These are phyloP conservation scores for Cladosporium sp. DNA, from an alignment of 2,329 filamentous ascomycete genomes.

Conservation along the genomic window DNA sequence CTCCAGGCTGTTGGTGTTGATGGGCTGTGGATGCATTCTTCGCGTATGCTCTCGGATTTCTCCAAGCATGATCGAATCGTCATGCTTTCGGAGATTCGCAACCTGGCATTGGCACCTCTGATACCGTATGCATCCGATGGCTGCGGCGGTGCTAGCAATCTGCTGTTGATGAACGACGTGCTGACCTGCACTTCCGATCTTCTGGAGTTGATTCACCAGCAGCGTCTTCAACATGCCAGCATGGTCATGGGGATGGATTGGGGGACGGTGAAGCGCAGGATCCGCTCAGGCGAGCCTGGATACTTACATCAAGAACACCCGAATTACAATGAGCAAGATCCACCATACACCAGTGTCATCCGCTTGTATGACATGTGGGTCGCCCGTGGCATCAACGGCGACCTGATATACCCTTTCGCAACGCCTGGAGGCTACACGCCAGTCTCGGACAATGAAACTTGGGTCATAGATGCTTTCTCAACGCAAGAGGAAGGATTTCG, in stretches of 20 bases:
- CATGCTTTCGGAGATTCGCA: constrained; percentile 14
- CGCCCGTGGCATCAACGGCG: constrained; percentile 10
- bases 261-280: not conserved
- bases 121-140: constrained; percentile 3
- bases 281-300: constrained; percentile 3
- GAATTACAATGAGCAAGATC: not conserved
- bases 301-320: constrained; percentile 1
- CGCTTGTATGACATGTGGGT: constrained; percentile 12
- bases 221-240: constrained; percentile 3
- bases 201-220: constrained; percentile 11
- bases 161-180: constrained; percentile 14
- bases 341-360: not conserved
- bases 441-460: not conserved
- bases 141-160: not conserved
- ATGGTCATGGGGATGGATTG: constrained; percentile 14
- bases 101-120: constrained; percentile 7
- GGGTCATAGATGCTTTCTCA: constrained; percentile 4
- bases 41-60: constrained; percentile 7
- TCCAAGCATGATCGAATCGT: constrained; percentile 1
- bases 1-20: constrained; percentile 8
- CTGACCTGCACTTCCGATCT: constrained; percentile 11
- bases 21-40: constrained; percentile 11
- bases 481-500: constrained; percentile 1
- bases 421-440: not conserved
- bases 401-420: constrained; percentile 1